Percentiles rank a stretch among this genome's conserved stretches.
phyloP scores from a whole-genome alignment of 1,139 yeast species.

The Saccharomyces hybrid region DNA sequence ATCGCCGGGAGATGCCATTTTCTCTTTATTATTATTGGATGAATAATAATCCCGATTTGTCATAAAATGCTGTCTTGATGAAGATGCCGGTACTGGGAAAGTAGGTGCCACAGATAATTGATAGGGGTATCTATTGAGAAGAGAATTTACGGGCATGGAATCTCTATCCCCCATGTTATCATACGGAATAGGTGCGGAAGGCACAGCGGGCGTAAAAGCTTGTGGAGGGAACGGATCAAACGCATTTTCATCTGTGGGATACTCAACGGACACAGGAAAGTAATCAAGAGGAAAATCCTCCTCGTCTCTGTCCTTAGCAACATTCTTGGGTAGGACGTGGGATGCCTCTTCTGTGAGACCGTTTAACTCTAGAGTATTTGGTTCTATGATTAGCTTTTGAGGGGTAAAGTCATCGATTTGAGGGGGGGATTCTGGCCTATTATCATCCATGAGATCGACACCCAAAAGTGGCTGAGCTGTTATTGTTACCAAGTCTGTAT shows the following conservation, averaged over 20 bases:
- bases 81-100: neutral
- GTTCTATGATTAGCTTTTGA: neutral
- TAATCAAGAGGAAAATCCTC: slow-evolving; percentile 63
- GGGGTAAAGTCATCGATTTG: neutral
- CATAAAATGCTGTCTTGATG: slow-evolving; percentile 3
- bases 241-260: slow-evolving; percentile 20
- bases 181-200: neutral
- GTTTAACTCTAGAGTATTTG: neutral
- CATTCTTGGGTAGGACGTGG: neutral
- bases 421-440: neutral
- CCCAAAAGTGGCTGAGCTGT: neutral
- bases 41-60: slow-evolving; percentile 6
- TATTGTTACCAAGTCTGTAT: neutral
- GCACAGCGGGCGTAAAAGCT: neutral
- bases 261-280: slow-evolving; percentile 38
- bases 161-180: neutral
- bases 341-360: neutral
- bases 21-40: neutral
- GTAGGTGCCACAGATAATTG: neutral
- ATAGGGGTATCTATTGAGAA: neutral
- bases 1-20: neutral
- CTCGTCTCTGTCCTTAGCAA: slow-evolving; percentile 27
- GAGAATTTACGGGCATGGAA: neutral
- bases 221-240: slow-evolving; percentile 5
- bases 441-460: neutral